phyloP scores from a whole-genome alignment of 1,139 yeast species.

The Taphrina betulina region DNA sequence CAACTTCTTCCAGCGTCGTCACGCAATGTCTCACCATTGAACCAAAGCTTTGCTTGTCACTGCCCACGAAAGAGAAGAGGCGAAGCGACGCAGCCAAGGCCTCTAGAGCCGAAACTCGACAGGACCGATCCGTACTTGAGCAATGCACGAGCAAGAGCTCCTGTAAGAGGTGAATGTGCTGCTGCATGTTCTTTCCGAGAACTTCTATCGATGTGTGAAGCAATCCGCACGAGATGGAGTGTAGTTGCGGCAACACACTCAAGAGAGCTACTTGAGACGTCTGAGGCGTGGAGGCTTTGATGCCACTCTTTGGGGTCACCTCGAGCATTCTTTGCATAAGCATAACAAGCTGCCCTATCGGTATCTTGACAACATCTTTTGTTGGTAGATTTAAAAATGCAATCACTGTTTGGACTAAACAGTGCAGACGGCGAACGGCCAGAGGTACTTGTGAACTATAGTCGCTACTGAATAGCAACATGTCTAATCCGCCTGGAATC shows the following conservation, averaged over 20 bases:
- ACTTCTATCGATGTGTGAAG: background rate
- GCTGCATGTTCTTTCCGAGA: constrained; percentile 5
- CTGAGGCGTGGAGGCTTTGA: constrained; percentile 21
- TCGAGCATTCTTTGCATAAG: constrained; percentile 12
- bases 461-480: constrained; percentile 17
- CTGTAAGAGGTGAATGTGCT: constrained; percentile 2
- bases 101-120: background rate
- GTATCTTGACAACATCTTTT: constrained; percentile 18
- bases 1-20: background rate
- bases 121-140: background rate
- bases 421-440: constrained; percentile 12
- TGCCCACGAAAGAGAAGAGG: constrained; percentile 1
- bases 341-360: constrained; percentile 12
- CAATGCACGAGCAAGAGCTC: background rate
- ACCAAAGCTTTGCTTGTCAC: background rate
- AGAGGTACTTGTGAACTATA: constrained; percentile 12
- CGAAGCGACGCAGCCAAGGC: background rate
- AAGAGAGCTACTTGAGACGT: constrained; percentile 18
- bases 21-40: background rate
- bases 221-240: background rate
- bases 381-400: constrained; percentile 16
- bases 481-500: constrained; percentile 16
- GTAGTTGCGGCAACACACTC: constrained; percentile 16
- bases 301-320: constrained; percentile 6
- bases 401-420: background rate